Base-by-base conservation (phyloP, 2,329 filamentous ascomycete genomes). In the Neoascochyta sp. region DNA sequence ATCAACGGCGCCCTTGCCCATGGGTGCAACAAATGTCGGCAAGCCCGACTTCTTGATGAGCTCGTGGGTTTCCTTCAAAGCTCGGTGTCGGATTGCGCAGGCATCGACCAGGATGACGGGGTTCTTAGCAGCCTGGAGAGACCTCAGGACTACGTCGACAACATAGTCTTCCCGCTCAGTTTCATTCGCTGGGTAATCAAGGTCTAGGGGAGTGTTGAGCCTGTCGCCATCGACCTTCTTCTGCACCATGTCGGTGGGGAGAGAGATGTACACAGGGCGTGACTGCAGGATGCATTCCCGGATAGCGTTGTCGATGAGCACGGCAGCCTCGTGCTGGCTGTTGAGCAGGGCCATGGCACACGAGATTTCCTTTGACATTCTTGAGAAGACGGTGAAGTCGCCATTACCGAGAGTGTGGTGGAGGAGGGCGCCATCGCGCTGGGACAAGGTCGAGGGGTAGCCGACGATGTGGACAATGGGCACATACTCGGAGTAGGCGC, bases 11-110 rank as follows among this genome's bases (percentile, higher is more conserved):
- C 86, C 78, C 66, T 94, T 94, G 25, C 87, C 87, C 83, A 93
- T 93, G 3, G 87, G 86, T 0, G 86, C 83, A n/a, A 89, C 84
- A 49, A 92, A 93, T 0, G 85, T 82, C 4, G 88, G 87, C 6
- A 94, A 68, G 4, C 77, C 71, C 1, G 85, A 85, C 61, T 81
- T 85, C 38, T 81, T 70, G 29, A 93, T 68, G 10, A 95, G 69
- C 6, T 76, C 75, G 46, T 85, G 78, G 11, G 87, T 79, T 60
- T 92, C 86, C 1, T 77, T 62, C 1, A 89, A 62, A 10, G 83
- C 82, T 22, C 81, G 73, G 54, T 92, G 84, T 18, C 86, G 79
- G 43, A 88, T 80, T 8, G 86, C 83, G 51, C 86, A 92, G 18
- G 84, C 85, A 60, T 95, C 88, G 5, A 93, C 80, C 5, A 95